Conservation (phyloP, 2,329 filamentous ascomycete species). For the Colletotrichum spaethianum region DNA sequence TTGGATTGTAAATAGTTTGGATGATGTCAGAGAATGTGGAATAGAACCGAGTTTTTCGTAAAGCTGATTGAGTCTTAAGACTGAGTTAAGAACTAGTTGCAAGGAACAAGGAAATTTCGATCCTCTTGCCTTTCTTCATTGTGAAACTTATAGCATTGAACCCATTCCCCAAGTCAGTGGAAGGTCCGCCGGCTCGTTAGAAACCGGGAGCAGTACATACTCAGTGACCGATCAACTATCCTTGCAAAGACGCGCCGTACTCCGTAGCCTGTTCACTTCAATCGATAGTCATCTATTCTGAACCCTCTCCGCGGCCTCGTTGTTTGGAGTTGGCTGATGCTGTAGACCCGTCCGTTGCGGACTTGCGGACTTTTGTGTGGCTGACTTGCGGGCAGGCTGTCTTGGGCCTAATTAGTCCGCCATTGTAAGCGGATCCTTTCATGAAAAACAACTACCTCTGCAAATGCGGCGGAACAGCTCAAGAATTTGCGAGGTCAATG, state of each 20-base stretch:
- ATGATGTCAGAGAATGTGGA: too few species aligned
- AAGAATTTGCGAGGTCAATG: too few species aligned
- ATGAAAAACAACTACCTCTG: too few species aligned
- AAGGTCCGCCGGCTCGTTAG: background rate
- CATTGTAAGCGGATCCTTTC: too few species aligned
- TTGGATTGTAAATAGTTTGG: too few species aligned
- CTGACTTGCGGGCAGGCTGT: background rate
- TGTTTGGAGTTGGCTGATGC: background rate
- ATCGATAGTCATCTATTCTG: background rate
- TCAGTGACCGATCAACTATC: background rate
- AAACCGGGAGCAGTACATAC: too few species aligned
- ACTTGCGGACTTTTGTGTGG: background rate
- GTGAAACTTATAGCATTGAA: background rate
- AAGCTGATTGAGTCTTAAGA: background rate
- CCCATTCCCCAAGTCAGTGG: background rate
- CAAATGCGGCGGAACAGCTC: too few species aligned
- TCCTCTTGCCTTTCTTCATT: background rate
- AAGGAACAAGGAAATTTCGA: background rate
- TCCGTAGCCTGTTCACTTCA: background rate
- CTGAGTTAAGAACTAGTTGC: background rate
- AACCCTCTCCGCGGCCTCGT: background rate
- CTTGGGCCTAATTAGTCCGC: background rate
- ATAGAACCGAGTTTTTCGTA: background rate
- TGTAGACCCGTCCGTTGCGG: background rate
- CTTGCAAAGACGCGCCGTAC: background rate